phyloP scores from a whole-genome alignment of 352 stramenopile genomes.

The Phytophthora hybrid region DNA sequence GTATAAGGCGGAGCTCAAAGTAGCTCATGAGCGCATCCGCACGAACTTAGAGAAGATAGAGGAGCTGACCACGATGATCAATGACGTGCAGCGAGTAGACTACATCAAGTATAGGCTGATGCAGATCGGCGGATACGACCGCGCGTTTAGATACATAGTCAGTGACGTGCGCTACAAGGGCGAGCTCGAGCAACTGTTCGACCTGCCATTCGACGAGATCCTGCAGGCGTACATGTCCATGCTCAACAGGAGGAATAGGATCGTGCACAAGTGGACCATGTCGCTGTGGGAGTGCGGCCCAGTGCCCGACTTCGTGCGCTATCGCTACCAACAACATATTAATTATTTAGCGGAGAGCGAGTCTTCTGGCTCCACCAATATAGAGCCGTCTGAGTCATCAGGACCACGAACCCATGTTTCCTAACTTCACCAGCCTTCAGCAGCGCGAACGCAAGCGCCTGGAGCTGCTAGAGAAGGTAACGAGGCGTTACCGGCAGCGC shows the following conservation, averaged over 20 bases:
- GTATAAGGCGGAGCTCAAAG: not conserved
- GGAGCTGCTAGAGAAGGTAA: slow-evolving; percentile 6
- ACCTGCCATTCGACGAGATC: slow-evolving; percentile 15
- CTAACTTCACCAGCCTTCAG: slow-evolving; percentile 3
- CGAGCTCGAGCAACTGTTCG: slow-evolving; percentile 11
- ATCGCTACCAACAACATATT: not conserved
- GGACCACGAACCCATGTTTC: slow-evolving; percentile 5
- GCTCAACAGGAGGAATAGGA: slow-evolving; percentile 1
- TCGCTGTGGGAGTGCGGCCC: not conserved
- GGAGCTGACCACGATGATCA: slow-evolving; percentile 10
- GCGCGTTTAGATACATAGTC: slow-evolving; percentile 1
- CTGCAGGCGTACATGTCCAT: slow-evolving; percentile 1
- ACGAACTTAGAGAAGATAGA: not conserved
- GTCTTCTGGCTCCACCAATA: not conserved
- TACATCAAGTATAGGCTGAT: slow-evolving; percentile 7
- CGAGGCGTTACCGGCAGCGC: not conserved
- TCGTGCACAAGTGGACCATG: slow-evolving; percentile 16
- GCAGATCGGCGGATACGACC: not conserved
- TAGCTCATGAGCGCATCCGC: not conserved
- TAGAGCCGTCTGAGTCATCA: not conserved
- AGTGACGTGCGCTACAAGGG: not conserved
- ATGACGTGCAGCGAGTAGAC: slow-evolving; percentile 6
- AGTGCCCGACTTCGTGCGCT: not conserved
- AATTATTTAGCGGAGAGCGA: slow-evolving; percentile 1
- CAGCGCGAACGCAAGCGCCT: slow-evolving; percentile 2